Evolutionary conservation across 495 filamentous ascomycete genomes (phyloP).

Genomic region (Neurospora sp.): DNA sequence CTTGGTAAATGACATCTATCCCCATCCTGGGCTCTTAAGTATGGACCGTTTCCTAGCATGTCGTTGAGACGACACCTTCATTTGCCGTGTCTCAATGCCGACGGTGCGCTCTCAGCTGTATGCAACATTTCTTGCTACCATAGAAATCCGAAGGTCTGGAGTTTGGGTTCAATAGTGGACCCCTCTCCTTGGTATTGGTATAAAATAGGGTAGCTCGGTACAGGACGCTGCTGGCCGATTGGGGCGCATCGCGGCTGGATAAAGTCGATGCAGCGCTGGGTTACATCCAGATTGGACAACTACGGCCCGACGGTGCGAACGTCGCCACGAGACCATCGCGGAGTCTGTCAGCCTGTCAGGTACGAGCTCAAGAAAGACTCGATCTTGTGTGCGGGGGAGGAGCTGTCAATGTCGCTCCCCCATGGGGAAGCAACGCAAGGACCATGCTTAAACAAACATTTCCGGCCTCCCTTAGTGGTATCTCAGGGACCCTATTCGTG

Average conservation of each 20-base stretch:
- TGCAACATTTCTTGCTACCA: background rate
- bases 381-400: background rate
- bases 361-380: background rate
- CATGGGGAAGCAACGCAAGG: background rate
- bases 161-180: background rate
- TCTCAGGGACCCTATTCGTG: background rate
- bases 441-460: no score
- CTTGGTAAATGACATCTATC: background rate
- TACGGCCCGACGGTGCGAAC: no score
- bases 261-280: background rate
- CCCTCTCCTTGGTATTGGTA: background rate
- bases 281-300: background rate
- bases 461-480: background rate
- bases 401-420: background rate
- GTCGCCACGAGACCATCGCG: no score
- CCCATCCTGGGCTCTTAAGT: background rate
- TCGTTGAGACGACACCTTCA: background rate
- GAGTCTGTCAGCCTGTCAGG: no score
- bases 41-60: background rate
- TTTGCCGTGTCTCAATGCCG: background rate
- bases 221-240: background rate
- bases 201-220: background rate
- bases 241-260: background rate
- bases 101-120: background rate
- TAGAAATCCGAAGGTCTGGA: background rate